phyloP scores from a whole-genome alignment of 441 rosid genomes.

The Pelargonium fulgidum region DNA sequence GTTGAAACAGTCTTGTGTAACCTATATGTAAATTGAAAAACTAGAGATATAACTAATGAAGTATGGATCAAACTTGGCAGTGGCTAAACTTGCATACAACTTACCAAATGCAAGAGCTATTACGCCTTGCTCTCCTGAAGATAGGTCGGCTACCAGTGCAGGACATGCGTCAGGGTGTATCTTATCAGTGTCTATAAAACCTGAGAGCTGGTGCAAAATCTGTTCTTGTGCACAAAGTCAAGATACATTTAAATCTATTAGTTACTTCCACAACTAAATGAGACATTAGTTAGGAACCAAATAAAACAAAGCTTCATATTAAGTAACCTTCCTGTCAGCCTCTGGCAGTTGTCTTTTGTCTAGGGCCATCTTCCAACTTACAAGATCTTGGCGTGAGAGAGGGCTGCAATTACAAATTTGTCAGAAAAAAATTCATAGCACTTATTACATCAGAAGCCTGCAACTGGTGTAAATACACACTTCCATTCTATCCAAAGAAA shows the following conservation, averaged over 20 bases:
- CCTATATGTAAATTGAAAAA: conserved; percentile 34
- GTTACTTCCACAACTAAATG: conserved; percentile 1
- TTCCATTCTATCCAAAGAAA: neutral
- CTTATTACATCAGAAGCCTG: neutral
- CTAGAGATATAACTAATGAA: conserved; percentile 18
- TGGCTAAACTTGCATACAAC: conserved; percentile 24
- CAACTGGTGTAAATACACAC: no score
- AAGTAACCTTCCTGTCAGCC: conserved; percentile 65
- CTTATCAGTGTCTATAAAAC: conserved; percentile 74
- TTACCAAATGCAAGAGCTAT: conserved; percentile 84
- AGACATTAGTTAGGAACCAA: conserved; percentile 7
- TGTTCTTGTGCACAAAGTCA: conserved; percentile 25
- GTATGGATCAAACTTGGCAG: conserved; percentile 11
- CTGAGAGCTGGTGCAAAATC: conserved; percentile 63
- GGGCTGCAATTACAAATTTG: conserved; percentile 37
- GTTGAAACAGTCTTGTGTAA: conserved; percentile 84
- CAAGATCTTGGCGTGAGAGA: conserved; percentile 88
- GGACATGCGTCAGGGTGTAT: conserved; percentile 91
- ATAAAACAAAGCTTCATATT: conserved; percentile 14
- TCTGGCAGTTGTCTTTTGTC: conserved; percentile 79
- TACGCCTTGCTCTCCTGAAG: conserved; percentile 78
- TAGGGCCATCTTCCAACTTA: conserved; percentile 93
- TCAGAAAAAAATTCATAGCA: neutral
- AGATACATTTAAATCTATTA: conserved; percentile 15
- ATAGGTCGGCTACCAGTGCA: conserved; percentile 78